phyloP scores from a whole-genome alignment of 176 grass and related monocot species.

The Raddia distichophylla region DNA sequence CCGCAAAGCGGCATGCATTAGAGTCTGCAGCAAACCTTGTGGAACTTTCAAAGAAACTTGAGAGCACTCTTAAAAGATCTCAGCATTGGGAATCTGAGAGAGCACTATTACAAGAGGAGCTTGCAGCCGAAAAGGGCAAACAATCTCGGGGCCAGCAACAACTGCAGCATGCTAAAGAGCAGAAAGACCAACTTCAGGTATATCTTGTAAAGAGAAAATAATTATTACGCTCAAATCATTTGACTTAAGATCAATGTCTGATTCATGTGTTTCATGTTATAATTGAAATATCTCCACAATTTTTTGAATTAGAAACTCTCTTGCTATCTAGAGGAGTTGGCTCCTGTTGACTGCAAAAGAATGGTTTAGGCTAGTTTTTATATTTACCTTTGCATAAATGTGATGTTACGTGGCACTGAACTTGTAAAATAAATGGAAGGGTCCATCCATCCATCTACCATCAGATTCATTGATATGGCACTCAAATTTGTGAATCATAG shows the following conservation, averaged over 20 bases:
- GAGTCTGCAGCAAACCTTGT: slow-evolving; percentile 56
- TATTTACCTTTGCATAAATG: background rate
- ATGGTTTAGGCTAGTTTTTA: slow-evolving; percentile 18
- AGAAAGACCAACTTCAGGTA: slow-evolving; percentile 68
- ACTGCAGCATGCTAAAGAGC: slow-evolving; percentile 68
- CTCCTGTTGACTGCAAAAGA: slow-evolving; percentile 6
- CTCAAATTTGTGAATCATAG: too few species aligned
- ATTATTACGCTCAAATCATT: background rate
- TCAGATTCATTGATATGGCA: too few species aligned
- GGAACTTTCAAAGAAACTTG: slow-evolving; percentile 76
- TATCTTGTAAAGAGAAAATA: slow-evolving; percentile 4
- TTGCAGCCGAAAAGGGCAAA: slow-evolving; percentile 65
- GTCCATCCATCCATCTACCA: too few species aligned
- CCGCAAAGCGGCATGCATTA: slow-evolving; percentile 65
- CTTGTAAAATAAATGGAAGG: slow-evolving; percentile 15
- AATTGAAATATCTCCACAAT: slow-evolving; percentile 28
- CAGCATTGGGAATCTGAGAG: slow-evolving; percentile 84
- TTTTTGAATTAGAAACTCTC: background rate
- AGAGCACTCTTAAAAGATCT: slow-evolving; percentile 72
- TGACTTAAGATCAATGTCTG: slow-evolving; percentile 3
- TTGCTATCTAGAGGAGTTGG: background rate
- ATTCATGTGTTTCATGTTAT: slow-evolving; percentile 6
- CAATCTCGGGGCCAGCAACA: slow-evolving; percentile 55
- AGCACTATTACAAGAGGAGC: slow-evolving; percentile 68
- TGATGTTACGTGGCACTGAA: background rate